Evolutionary conservation across 2,329 filamentous ascomycete genomes (phyloP).

Genomic region (Xylariales sp.): DNA sequence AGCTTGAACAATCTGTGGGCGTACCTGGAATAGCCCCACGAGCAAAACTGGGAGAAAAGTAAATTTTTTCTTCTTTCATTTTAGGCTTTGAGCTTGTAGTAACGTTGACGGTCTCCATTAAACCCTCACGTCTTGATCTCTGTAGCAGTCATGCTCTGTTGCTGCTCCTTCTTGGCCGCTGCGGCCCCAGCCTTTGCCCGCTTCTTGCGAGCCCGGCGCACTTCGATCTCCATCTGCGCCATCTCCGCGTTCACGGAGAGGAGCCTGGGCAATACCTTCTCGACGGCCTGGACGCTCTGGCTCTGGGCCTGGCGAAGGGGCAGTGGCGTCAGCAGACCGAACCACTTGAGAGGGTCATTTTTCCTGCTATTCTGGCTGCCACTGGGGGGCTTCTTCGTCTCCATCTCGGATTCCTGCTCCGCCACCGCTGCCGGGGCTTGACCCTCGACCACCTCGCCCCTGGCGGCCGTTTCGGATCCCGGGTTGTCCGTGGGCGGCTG

Average conservation of each 20-base stretch:
- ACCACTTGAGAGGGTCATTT: constrained; percentile 56
- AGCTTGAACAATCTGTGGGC: constrained; percentile 47
- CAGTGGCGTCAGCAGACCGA: constrained; percentile 48
- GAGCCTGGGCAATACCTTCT: constrained; percentile 53
- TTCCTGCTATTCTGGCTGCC: too few species aligned
- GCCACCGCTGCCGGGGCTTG: constrained; percentile 1
- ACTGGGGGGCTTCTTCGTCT: constrained; percentile 10
- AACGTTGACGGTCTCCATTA: too few species aligned
- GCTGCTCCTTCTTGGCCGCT: constrained; percentile 24
- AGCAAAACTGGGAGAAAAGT: too few species aligned
- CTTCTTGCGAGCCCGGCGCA: constrained; percentile 57
- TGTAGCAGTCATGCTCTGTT: constrained; percentile 5
- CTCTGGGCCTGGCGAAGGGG: constrained; percentile 54
- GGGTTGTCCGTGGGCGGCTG: not conserved
- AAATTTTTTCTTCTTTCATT: too few species aligned
- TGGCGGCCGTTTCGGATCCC: not conserved
- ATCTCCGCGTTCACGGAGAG: constrained; percentile 57
- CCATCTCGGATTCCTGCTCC: constrained; percentile 5
- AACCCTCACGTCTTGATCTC: constrained; percentile 6
- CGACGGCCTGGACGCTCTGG: constrained; percentile 51
- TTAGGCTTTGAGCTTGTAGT: too few species aligned
- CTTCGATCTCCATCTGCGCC: constrained; percentile 62
- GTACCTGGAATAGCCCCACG: constrained; percentile 30
- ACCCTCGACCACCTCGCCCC: not conserved
- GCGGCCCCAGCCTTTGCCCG: constrained; percentile 41